Evolutionary conservation across 192 early-diverging fungal species (phyloP), one percentile per base, ranked within the genome.

Genomic region (Coemansia sp.): DNA sequence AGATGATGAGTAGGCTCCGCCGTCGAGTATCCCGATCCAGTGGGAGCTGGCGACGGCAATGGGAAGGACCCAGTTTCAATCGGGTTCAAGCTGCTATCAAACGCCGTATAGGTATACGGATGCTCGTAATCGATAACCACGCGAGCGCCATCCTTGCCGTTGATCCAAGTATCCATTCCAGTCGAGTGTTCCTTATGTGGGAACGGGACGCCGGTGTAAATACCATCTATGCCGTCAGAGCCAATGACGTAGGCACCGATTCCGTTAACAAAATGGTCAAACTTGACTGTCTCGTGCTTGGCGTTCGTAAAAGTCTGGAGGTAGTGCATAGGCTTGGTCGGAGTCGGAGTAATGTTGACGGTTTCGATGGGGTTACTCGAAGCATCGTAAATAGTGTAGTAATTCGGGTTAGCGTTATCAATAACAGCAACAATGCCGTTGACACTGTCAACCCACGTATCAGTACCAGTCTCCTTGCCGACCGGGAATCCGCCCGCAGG

Each of bases 371-470:
- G 76, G 48, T 50, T 69, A 32, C 58, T 62, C 34, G 36, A 64
- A 2, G 10, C 38, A n/a, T 77, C 70, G 50, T 73, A 77, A 1
- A 77, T 67, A 4, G 76, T 77, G 53, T 63, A 77, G 25, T 57
- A 23, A 41, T 72, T 77, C 1, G 76, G 76, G 62, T 77, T 65
- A 3, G 61, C 63, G 19, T 63, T 51, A 60, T 77, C 76, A 12
- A 77, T 39, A 21, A 77, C 36, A 0, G 67, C 76, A 0, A 69
- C 38, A 32, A 66, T 61, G 0, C 70, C 76, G n/a, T 77, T 62
- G 21, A 67, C 70, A 34, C 64, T 73, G 41, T 73, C 76, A 15
- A 77, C 70, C 76, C 76, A 77, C 0, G 76, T 77, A 4, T 72
- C 67, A 10, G 63, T 68, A 8, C 67, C 70, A 1, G 63, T 41